Conservation (phyloP, 169 alveolate genomes). For the Cryptosporidium muris region DNA sequence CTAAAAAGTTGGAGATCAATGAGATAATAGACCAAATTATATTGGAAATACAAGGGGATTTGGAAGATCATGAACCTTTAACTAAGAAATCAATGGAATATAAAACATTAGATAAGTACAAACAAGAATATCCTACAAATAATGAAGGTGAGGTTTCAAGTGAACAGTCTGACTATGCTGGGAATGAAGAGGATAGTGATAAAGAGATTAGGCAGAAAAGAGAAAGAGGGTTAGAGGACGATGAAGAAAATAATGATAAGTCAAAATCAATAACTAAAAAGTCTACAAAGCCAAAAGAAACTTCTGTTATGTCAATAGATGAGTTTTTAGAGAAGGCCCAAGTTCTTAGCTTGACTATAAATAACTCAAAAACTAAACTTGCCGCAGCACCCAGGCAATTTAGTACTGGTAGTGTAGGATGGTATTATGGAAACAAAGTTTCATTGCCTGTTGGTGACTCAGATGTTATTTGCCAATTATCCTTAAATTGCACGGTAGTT, state of each 20-base stretch:
- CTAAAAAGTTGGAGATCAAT: constrained; percentile 31
- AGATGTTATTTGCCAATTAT: constrained; percentile 54
- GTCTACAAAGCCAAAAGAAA: constrained; percentile 35
- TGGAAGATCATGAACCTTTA: background rate
- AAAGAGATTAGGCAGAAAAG: background rate
- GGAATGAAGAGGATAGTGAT: background rate
- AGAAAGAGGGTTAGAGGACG: background rate
- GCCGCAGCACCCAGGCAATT: constrained; percentile 58
- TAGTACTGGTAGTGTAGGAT: constrained; percentile 66
- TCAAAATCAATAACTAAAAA: background rate
- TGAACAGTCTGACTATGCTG: background rate
- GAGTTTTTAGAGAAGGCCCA: constrained; percentile 59
- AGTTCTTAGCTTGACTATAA: constrained; percentile 14
- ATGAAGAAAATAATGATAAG: background rate
- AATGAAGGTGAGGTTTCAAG: background rate
- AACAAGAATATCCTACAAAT: background rate
- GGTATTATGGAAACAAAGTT: constrained; percentile 62
- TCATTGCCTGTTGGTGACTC: constrained; percentile 61
- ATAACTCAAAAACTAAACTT: constrained; percentile 16
- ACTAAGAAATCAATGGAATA: background rate
- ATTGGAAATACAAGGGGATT: constrained; percentile 3
- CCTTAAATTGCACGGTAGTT: constrained; percentile 63
- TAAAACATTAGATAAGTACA: background rate
- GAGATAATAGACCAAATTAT: constrained; percentile 22
- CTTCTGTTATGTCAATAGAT: constrained; percentile 40